Evolutionary conservation across 306 rosid genomes (phyloP), one percentile per base, ranked within the genome.

Genomic region (Vigna radiata): DNA sequence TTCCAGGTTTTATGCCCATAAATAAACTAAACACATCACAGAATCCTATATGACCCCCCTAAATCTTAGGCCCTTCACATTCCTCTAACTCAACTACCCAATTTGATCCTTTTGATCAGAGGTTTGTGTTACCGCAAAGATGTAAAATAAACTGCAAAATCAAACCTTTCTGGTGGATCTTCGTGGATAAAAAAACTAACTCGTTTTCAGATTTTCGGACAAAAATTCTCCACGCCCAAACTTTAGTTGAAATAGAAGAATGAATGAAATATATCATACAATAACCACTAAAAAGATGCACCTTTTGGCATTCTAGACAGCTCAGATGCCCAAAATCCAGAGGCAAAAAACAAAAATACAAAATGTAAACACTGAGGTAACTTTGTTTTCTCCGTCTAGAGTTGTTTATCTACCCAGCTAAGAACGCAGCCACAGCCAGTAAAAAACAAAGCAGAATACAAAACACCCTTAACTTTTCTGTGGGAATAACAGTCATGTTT

Each of bases 361-460:
- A 63, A 63, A 37, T 17, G 10, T 11, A 39, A 1, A 67, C 6
- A 44, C 14, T 13, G 8, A 68, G 12, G 21, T 7, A 36, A 33
- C 92, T 81, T 88, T 65, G 94, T 77, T 82, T 84, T 88, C 90
- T 89, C 94, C 91, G 94, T 70, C 88, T 54, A 6, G 27, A 60
- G 91, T 86, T 93, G 97, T 82, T 91, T 79, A 88, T 87, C 98
- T 85, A 85, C 96, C 90, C 85, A 80, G 79, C 88, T 46, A 81
- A 84, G 68, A 36, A 68, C 77, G 21, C 79, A 50, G 66, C 43
- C 8, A 70, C 25, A 70, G 47, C 65, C 82, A 73, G 55, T 69
- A 67, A 79, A 74, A 13, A 37, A 69, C 68, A 63, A 61, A 62
- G 18, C 9, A 37, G 8, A 16, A 64, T 11, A 50, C 25, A 47